Evolutionary conservation across 495 filamentous ascomycete genomes (phyloP).

Genomic region (Xylaria sp.): DNA sequence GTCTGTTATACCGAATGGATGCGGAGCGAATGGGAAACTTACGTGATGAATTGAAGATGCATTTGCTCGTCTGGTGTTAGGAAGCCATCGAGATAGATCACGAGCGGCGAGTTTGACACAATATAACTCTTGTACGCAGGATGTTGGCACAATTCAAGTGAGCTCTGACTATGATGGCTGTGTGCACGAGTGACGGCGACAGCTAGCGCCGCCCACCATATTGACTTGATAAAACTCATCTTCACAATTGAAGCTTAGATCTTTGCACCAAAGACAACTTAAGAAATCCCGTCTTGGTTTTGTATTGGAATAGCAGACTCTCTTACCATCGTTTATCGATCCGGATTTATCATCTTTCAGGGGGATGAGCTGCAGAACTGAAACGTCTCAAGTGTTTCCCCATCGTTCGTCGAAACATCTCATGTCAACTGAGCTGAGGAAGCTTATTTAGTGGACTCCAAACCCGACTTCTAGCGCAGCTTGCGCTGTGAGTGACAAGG

Average conservation of each 20-base stretch:
- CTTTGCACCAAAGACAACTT: neutral
- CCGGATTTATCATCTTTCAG: neutral
- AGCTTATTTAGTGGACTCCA: slow-evolving; percentile 36
- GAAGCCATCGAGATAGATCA: slow-evolving; percentile 63
- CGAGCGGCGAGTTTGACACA: slow-evolving; percentile 60
- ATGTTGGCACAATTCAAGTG: slow-evolving; percentile 45
- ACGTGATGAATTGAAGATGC: slow-evolving; percentile 54
- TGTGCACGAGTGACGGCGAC: slow-evolving; percentile 30
- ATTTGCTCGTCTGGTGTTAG: slow-evolving; percentile 49
- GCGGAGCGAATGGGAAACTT: neutral
- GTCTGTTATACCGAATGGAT: neutral
- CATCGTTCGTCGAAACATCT: slow-evolving; percentile 20
- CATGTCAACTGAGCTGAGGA: neutral
- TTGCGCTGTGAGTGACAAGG: slow-evolving; percentile 27
- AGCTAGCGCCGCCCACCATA: slow-evolving; percentile 34
- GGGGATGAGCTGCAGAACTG: slow-evolving; percentile 34
- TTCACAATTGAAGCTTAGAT: neutral
- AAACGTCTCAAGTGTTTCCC: slow-evolving; percentile 37
- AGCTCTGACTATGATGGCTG: slow-evolving; percentile 26
- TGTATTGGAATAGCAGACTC: neutral
- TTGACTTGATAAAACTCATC: slow-evolving; percentile 35
- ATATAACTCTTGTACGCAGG: slow-evolving; percentile 58
- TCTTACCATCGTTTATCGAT: neutral
- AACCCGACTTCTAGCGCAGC: slow-evolving; percentile 23
- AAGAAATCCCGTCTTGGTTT: slow-evolving; percentile 9